Base-by-base conservation (phyloP, 176 grass and related monocot species). In the Eragrostis curvula region DNA sequence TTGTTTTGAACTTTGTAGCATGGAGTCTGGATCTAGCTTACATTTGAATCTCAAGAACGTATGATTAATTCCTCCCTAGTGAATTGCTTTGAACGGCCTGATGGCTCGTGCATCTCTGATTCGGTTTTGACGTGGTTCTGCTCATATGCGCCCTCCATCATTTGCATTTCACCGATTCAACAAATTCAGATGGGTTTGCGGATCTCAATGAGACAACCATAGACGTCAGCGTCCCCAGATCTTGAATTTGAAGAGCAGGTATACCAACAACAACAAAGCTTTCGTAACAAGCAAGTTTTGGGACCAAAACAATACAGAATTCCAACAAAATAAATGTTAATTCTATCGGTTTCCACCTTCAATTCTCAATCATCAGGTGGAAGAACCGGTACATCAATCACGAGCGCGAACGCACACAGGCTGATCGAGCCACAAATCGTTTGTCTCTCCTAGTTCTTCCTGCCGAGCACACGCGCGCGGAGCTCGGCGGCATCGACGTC, bases 401-500 rank as follows among this genome's bases (percentile, higher is more conserved):
- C 43, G 10, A 18, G 43, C 58, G 12, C 58, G 4, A 5, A 12
- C 23, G 2, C n/a, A 63, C 25, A 13, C 12, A 5, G 3, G 1
- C 58, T 0, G 27, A 4, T 4, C 32, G 32, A 2, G 25, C 12
- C 25, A 6, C 5, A 18, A 51, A 8, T 20, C 27, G 18, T n/a
- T 6, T n/a, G n/a, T n/a, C 49, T 16, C 7, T 18, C 14, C 27
- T 82, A 86, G 29, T 66, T 29, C 81, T 84, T 84, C 53, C 65
- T 64, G 15, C 68, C 29, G 41, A 93, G 81, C 20, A 87, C 61
- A 47, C 59, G 53, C 15, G 85, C 82, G 52, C 91, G 81, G 68
- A 90, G 88, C 56, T 90, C 88, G 47, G 79, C 88, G 24, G 51
- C 64, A 63, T 90, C 85, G 68, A 88, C 51, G n/a, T 88, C 78